Conservation (phyloP, 306 rosid species). For the Cicer chorassanicum region DNA sequence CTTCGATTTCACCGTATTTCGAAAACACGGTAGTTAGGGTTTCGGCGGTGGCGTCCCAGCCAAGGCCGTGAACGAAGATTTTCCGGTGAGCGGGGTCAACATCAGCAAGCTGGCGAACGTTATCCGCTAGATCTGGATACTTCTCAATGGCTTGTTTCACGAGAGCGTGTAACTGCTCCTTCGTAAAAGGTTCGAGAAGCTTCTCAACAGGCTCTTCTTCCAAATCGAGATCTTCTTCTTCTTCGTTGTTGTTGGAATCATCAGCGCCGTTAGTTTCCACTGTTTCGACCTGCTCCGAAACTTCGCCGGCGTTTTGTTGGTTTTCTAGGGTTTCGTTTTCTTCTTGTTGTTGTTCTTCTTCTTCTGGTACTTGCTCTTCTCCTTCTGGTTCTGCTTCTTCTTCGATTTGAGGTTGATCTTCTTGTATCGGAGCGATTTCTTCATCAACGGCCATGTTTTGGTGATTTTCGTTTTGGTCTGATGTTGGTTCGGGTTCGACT, state of each 20-base stretch:
- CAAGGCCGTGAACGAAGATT: conserved; percentile 75
- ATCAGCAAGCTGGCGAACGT: conserved; percentile 64
- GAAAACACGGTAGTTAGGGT: conserved; percentile 58
- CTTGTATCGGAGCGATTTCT: not conserved
- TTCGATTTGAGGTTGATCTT: not conserved
- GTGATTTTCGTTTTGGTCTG: conserved; percentile 30
- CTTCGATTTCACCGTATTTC: conserved; percentile 68
- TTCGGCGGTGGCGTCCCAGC: conserved; percentile 74
- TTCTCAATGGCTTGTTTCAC: conserved; percentile 62
- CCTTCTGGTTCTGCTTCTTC: not conserved
- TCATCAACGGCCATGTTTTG: conserved; percentile 50
- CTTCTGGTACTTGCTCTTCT: not conserved
- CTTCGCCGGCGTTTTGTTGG: conserved; percentile 23
- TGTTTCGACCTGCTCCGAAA: conserved; percentile 19
- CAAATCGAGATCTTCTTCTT: conserved; percentile 47
- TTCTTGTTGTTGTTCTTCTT: not conserved
- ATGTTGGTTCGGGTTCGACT: conserved; percentile 4
- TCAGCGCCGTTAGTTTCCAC: conserved; percentile 47
- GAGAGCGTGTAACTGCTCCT: conserved; percentile 62
- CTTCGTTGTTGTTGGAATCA: conserved; percentile 35
- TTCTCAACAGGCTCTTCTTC: conserved; percentile 69
- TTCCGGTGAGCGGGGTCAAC: conserved; percentile 78
- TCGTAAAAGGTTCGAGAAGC: conserved; percentile 75
- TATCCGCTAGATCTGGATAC: conserved; percentile 55
- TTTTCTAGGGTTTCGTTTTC: conserved; percentile 41